Percentiles rank a stretch among this genome's conserved stretches.
phyloP scores from a whole-genome alignment of 805 yeast genomes.

The Kuraishia ogatae region DNA sequence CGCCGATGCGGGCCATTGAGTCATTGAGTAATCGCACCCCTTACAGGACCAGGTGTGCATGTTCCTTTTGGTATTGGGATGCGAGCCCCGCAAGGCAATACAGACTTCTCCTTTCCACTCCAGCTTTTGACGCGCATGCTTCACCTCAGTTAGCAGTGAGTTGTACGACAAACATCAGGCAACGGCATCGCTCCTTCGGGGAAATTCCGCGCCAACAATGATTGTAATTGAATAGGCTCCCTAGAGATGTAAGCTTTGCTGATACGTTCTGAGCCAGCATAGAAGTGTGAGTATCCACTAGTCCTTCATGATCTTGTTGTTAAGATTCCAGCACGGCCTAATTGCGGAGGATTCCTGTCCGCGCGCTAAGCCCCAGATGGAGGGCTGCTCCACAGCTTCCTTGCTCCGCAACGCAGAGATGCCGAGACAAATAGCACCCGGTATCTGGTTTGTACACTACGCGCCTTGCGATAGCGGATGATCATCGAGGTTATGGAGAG shows the following conservation, averaged over 20 bases:
- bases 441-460: not conserved
- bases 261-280: no score
- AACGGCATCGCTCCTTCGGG: no score
- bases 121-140: no score
- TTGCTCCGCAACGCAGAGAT: not conserved
- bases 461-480: not conserved
- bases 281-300: no score
- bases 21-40: not conserved
- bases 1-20: not conserved
- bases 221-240: no score
- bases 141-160: no score
- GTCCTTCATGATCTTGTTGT: no score
- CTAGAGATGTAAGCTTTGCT: no score
- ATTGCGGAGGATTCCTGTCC: not conserved
- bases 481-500: not conserved
- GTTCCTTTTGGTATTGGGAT: not conserved
- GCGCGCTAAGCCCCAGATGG: not conserved
- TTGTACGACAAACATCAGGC: no score
- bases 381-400: not conserved
- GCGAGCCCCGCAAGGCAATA: not conserved
- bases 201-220: no score
- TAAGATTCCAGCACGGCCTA: not conserved
- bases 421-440: not conserved
- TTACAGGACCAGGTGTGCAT: not conserved
- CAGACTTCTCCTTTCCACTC: no score